These are phyloP conservation scores for Fusarium staphyleae DNA, from an alignment of 2,329 filamentous ascomycete genomes.

Conservation along the genomic window DNA sequence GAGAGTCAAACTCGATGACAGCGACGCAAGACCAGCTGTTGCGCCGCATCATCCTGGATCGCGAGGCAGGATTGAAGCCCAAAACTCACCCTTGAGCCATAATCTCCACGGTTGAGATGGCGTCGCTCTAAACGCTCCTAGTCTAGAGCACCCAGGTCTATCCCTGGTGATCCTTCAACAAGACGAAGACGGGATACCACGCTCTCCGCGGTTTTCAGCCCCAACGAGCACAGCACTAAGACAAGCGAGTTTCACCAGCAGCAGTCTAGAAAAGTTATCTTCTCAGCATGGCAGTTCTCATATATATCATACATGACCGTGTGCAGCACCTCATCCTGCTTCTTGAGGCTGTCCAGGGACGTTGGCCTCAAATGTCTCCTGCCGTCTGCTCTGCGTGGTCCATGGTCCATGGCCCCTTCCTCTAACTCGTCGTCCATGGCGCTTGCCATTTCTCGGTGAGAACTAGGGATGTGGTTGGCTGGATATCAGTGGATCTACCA, in stretches of 20 bases:
- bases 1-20: conserved; percentile 40
- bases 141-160: conserved; percentile 6
- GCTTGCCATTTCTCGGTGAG: conserved; percentile 42
- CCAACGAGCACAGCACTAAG: conserved; percentile 10
- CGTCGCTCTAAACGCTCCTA: conserved; percentile 4
- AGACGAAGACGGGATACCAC: not conserved
- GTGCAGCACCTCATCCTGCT: not conserved
- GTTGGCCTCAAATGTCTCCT: conserved; percentile 33
- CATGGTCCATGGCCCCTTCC: no score
- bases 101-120: conserved; percentile 1
- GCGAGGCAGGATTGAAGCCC: conserved; percentile 37
- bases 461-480: conserved; percentile 43
- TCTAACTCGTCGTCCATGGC: not conserved
- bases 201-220: conserved; percentile 16
- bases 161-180: conserved; percentile 12
- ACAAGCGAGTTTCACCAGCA: conserved; percentile 21
- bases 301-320: conserved; percentile 1
- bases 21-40: conserved; percentile 39
- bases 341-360: conserved; percentile 15
- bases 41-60: conserved; percentile 40
- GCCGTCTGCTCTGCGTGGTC: not conserved
- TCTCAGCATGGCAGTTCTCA: conserved; percentile 15
- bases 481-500: conserved; percentile 22
- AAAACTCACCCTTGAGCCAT: conserved; percentile 18
- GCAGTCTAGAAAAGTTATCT: conserved; percentile 13